Evolutionary conservation across 495 filamentous ascomycete genomes (phyloP), one percentile per base, ranked within the genome.

Genomic region (Aspergillus nanangensis): DNA sequence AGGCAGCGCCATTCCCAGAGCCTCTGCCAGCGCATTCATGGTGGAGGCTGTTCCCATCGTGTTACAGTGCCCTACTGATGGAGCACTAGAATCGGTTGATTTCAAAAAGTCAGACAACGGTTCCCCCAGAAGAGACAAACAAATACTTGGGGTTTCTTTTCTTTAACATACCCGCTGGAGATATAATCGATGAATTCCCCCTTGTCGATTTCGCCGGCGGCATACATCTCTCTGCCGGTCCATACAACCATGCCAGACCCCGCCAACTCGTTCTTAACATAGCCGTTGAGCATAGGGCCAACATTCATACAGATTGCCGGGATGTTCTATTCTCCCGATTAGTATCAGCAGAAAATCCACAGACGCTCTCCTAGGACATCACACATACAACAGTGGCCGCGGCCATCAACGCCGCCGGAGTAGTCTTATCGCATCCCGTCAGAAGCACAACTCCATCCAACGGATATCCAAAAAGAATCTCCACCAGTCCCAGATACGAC

Each of bases 381-480:
- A 3, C 29, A 66, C 70, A 25, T 45, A 74, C 70, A 49, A 79
- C 65, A n/a, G 75, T 77, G 39, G 72, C 75, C 17, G 73, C 74
- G n/a, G 76, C 75, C 75, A 79, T 79, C 41, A 79, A 58, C 45
- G 65, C 70, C 18, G 75, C 76, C 21, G 76, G 76, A 0, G 74
- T 78, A 7, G 74, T 79, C 60, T 79, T 79, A 47, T 79, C 76
- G 60, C 76, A 79, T n/a, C 76, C 76, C 0, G 76, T 78, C 48
- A 79, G 61, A 22, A 79, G 51, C 13, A 79, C 75, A 15, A 79
- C 74, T 8, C 75, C 76, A 50, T 79, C 76, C 41, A 79, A 60
- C 2, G 72, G 72, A 54, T 79, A 79, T 3, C 67, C 71, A 43
- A 65, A 69, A 15, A 79, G 57, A 17, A 79, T 53, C 52, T 79